Percentiles rank a stretch among this genome's conserved stretches.
phyloP scores from a whole-genome alignment of 768 basidiomycete genomes.

The Mycena filopes region DNA sequence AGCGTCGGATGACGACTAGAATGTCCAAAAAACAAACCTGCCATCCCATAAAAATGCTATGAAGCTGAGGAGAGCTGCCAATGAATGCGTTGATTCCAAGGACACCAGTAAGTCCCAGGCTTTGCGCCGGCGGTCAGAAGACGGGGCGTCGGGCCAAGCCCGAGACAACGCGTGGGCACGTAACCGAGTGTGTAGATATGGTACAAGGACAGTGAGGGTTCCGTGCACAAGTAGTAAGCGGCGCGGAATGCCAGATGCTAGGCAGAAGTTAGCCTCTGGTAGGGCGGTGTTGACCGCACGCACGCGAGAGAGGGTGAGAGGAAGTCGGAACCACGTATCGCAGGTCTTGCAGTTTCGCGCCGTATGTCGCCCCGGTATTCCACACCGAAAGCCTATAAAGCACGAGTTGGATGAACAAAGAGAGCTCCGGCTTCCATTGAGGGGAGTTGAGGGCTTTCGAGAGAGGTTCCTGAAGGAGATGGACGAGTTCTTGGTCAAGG shows the following conservation, averaged over 20 bases:
- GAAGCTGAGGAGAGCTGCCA: conserved; percentile 79
- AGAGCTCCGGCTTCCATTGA: conserved; percentile 80
- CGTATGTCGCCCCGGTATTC: conserved; percentile 84
- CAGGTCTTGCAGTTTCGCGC: conserved; percentile 84
- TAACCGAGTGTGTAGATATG: conserved; percentile 82
- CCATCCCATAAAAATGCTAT: conserved; percentile 88
- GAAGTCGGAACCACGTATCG: conserved; percentile 58
- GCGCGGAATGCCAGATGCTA: conserved; percentile 76
- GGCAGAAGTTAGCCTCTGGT: conserved; percentile 6
- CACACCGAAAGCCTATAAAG: conserved; percentile 88
- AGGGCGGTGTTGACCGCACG: conserved; percentile 40
- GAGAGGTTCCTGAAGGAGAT: conserved; percentile 85
- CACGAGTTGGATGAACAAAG: conserved; percentile 72
- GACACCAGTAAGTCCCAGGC: conserved; percentile 77
- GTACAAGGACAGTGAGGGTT: conserved; percentile 75
- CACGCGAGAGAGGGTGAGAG: conserved; percentile 44
- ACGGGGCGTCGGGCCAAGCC: conserved; percentile 93
- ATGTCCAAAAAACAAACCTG: conserved; percentile 62
- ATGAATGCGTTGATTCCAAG: conserved; percentile 73
- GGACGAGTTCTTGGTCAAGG: conserved; percentile 88
- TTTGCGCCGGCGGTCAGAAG: conserved; percentile 76
- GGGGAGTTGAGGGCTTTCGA: conserved; percentile 69
- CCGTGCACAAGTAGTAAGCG: conserved; percentile 74
- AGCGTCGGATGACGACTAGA: neutral
- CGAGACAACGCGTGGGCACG: conserved; percentile 80